Conservation (phyloP, 148 eudicot genomes). For the Vaccinium corymbosum region DNA sequence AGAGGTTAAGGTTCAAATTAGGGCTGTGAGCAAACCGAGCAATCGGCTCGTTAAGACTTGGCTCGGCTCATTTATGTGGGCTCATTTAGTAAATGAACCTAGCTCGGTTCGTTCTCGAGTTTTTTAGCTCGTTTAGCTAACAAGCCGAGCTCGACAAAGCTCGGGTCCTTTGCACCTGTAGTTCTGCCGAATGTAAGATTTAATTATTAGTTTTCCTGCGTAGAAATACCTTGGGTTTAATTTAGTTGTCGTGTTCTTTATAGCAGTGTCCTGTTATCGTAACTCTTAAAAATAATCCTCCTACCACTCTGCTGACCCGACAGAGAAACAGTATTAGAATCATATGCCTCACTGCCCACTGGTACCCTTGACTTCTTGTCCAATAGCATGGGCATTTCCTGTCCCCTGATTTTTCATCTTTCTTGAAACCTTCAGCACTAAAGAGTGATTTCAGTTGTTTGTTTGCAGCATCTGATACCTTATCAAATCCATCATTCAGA, state of each 20-base stretch:
- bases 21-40: too few relatives aligned
- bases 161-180: too few relatives aligned
- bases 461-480: constrained; percentile 16
- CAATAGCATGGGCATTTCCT: neutral
- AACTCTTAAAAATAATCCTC: too few relatives aligned
- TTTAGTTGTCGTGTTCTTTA: neutral
- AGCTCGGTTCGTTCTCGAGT: too few relatives aligned
- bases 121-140: too few relatives aligned
- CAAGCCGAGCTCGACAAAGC: too few relatives aligned
- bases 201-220: neutral
- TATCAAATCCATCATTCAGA: neutral
- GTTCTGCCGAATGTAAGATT: neutral
- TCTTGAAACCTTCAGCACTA: neutral
- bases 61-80: too few relatives aligned
- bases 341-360: neutral
- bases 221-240: neutral
- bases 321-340: neutral
- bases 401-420: neutral
- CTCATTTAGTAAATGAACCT: too few relatives aligned
- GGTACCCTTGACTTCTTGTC: neutral
- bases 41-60: too few relatives aligned
- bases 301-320: too few relatives aligned
- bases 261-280: too few relatives aligned
- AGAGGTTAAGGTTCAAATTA: neutral
- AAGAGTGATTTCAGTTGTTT: neutral